Evolutionary conservation across 108 stramenopile species (phyloP).

Genomic region (Cylindrotheca closterium): DNA sequence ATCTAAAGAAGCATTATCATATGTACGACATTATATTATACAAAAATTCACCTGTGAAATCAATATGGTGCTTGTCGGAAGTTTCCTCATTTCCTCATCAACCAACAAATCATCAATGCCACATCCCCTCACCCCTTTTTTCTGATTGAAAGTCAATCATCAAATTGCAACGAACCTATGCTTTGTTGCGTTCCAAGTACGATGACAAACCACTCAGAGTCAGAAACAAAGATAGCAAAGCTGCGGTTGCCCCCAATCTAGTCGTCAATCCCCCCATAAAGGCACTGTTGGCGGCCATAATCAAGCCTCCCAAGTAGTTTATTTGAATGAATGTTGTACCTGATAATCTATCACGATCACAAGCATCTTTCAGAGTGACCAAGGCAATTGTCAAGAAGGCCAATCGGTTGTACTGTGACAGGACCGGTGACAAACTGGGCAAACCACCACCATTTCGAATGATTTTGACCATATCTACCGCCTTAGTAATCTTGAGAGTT

Average conservation of each 20-base stretch:
- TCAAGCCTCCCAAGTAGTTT: conserved; percentile 37
- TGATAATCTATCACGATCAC: conserved; percentile 56
- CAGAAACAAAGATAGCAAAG: no score
- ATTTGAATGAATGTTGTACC: conserved; percentile 72
- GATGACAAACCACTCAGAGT: no score
- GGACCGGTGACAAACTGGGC: conserved; percentile 8
- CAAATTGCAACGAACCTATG: no score
- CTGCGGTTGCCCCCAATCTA: neutral
- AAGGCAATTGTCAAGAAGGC: conserved; percentile 42
- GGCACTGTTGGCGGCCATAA: neutral
- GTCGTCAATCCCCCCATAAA: neutral
- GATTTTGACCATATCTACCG: conserved; percentile 29
- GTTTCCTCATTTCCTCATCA: no score
- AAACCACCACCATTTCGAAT: conserved; percentile 1
- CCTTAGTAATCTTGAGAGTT: conserved; percentile 28
- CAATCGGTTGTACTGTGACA: conserved; percentile 43
- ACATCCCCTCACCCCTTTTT: no score
- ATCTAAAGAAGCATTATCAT: no score
- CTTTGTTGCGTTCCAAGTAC: neutral
- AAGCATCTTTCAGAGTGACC: conserved; percentile 66
- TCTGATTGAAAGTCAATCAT: no score
- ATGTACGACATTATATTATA: no score
- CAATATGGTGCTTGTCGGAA: no score
- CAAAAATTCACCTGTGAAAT: no score
- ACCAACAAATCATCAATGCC: no score